These are phyloP conservation scores for Linderniella brevidens DNA, from an alignment of 257 asterid species.

Conservation along the genomic window DNA sequence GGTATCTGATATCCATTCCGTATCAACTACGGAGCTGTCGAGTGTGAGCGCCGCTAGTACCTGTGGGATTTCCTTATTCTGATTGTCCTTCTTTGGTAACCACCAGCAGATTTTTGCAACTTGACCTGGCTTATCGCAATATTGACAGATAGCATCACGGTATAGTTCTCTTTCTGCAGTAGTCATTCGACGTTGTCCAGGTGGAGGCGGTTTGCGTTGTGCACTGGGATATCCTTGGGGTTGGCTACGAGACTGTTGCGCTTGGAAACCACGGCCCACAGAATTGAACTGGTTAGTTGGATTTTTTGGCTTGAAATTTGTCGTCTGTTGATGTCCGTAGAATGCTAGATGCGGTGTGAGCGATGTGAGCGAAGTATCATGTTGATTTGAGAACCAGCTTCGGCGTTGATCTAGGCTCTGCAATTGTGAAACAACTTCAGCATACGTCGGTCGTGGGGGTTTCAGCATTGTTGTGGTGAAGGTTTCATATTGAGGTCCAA, in stretches of 20 bases:
- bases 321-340: conserved; percentile 1
- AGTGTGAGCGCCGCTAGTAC: conserved; percentile 2
- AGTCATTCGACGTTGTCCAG: conserved; percentile 8
- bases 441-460: conserved; percentile 1
- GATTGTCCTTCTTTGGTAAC: neutral
- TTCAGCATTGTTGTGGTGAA: conserved; percentile 4
- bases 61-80: neutral
- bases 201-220: conserved; percentile 2
- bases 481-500: conserved; percentile 8
- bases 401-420: conserved; percentile 2
- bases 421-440: neutral
- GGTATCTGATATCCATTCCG: conserved; percentile 5
- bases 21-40: conserved; percentile 3
- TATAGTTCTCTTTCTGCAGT: conserved; percentile 1
- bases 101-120: conserved; percentile 9
- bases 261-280: conserved; percentile 2
- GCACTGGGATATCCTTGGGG: too few species aligned
- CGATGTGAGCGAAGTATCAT: neutral
- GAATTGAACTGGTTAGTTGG: neutral
- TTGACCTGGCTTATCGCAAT: conserved; percentile 2
- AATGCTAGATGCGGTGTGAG: conserved; percentile 2
- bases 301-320: neutral
- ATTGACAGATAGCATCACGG: neutral
- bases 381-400: neutral
- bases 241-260: neutral